Base-by-base conservation (phyloP, 768 basidiomycete species). In the Podaxis sp. region DNA sequence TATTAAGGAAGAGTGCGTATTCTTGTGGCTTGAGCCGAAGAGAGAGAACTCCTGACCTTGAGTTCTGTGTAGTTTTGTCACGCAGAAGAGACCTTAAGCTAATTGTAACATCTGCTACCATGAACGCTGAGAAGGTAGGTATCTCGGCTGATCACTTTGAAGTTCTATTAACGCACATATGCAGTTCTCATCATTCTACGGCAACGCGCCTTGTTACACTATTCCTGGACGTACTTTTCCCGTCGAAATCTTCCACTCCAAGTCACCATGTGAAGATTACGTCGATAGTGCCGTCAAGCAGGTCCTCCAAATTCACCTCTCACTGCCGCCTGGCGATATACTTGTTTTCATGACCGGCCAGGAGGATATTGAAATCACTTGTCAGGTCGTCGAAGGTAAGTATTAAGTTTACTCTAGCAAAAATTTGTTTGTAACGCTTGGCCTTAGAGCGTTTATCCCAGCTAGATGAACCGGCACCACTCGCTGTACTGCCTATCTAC, bases 281-380 rank as follows among this genome's bases (percentile, higher is more conserved):
- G 97, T 99, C 61, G 97, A 99, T 72, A 88, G 92, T 64, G 91
- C 97, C 0, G 97, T 99, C 68, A 99, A 98, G 78, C 96, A 99
- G 75, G 92, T 98, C 15, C 82, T 98, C 29, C 93, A 96, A 70
- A 98, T 99, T 49, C 96, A 99, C 72, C 80, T 98, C 43, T 94
- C 96, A 1, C 83, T 91, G 17, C 94, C 96, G 22, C 86, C 87
- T 0, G 97, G 97, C 13, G 97, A 99, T 76, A 92, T 98, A 56
- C 80, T 99, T 46, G 94, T 98, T 25, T 99, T 99, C 75, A 98
- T 98, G 96, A 99, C 97, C 27, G 97, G 97, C 40, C 97, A 98
- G 77, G 97, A 98, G 76, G 96, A 99, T 73, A 99, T 99, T 64
- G 96, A 98, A 75, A 84, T 94, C 33, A 98, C 95, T 11, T 99